Base-by-base conservation (phyloP, 208 protist genomes). In the Herpetomonas tarakana region DNA sequence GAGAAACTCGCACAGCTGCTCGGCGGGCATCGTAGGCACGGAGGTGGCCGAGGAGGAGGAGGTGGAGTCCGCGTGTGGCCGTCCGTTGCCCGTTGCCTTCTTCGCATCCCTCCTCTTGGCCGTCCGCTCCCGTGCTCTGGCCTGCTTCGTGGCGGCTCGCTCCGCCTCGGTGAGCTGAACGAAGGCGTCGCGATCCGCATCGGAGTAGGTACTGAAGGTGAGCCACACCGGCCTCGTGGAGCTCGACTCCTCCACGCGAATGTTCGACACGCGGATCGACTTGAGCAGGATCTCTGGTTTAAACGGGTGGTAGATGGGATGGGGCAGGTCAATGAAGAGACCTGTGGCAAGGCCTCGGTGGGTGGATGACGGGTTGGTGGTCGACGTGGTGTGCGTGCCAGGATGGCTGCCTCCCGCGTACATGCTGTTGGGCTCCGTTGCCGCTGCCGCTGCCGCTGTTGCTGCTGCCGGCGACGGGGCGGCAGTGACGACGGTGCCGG, bases 1-100 rank as follows among this genome's bases (percentile, higher is more conserved):
- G 26, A 93, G 76, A 49, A 91, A 81, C 53, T 74, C 58, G 52
- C 52, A 68, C 25, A 60, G 56, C 39, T 58, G 60, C 41, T 62
- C 57, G 14, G 1, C 12, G 6, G 35, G 9, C 29, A 24, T 19
- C 24, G 18, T 47, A 4, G 22, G 11, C 55, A 29, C 3, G 1
- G 30, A 41, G 2, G 54, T 16, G 26, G 52, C 4, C 6, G 35
- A 41, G 14, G 14, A 6, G 52, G 50, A 54, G 50, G 50, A 4
- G 1, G 50, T n/a, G 50, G 50, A 18, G 26, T 35, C 52, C 28
- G 44, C 38, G 2, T 3, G 35, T n/a, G n/a, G n/a, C n/a, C n/a
- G n/a, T n/a, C n/a, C n/a, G n/a, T n/a, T n/a, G n/a, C n/a, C n/a
- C n/a, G n/a, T n/a, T 2, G 29, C 35, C 25, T n/a, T 57, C 25